phyloP scores from a whole-genome alignment of 176 grass and related monocot genomes.

The Neostapfia colusana region DNA sequence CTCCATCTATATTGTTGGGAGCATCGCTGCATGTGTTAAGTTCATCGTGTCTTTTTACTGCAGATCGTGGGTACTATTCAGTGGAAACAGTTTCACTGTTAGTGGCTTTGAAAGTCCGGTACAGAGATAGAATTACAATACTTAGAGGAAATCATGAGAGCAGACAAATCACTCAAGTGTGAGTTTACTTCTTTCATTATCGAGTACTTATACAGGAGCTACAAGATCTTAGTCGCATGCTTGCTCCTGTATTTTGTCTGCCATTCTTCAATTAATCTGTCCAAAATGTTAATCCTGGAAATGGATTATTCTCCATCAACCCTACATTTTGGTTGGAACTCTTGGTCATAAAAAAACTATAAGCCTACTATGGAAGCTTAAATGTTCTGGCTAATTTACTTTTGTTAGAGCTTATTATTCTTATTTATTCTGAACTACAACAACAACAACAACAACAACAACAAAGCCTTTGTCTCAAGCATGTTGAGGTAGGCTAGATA shows the following conservation, averaged over 20 bases:
- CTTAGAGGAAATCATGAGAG: constrained; percentile 98
- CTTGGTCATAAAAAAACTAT: not conserved
- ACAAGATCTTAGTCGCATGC: not conserved
- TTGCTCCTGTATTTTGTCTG: not conserved
- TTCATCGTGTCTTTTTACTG: constrained; percentile 26
- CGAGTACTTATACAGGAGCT: not conserved
- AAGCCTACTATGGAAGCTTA: not conserved
- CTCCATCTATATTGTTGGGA: not conserved
- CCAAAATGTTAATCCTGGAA: constrained; percentile 1
- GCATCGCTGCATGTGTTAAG: constrained; percentile 4
- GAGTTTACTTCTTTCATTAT: constrained; percentile 39
- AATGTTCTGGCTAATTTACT: constrained; percentile 5
- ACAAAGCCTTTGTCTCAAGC: no score
- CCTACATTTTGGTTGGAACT: not conserved
- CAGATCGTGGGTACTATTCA: constrained; percentile 97
- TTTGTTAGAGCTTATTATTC: not conserved
- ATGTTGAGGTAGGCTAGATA: no score
- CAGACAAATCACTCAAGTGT: constrained; percentile 99
- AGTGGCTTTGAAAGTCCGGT: constrained; percentile 95
- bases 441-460: no score
- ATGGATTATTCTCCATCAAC: constrained; percentile 16
- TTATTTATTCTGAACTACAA: constrained; percentile 17
- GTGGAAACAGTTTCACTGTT: constrained; percentile 86
- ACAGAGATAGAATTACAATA: constrained; percentile 97
- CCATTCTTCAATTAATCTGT: not conserved